Evolutionary conservation across 2,329 filamentous ascomycete species (phyloP), one percentile per base, ranked within the genome.

Genomic region (Byssoonygena ceratinophila): DNA sequence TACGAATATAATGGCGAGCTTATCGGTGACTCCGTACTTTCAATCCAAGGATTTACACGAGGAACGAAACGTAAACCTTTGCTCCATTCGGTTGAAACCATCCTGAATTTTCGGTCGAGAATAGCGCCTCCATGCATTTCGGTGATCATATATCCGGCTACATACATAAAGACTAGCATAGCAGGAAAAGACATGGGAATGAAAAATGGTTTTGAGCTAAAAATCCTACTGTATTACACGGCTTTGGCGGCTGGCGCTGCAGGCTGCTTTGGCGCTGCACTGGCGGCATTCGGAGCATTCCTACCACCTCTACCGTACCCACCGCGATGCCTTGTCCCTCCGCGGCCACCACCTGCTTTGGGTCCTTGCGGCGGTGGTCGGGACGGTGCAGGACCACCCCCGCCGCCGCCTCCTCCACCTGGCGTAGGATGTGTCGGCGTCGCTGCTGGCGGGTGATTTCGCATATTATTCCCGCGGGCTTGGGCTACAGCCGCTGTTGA

Each of bases 401-500:
- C 46, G 3, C 31, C n/a, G n/a, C n/a, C n/a, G n/a, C n/a, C n/a
- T n/a, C n/a, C n/a, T n/a, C n/a, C 39, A 20, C 32, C 40, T 14
- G 43, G 16, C 1, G 34, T 31, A 7, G 34, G 32, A 5, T n/a
- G 25, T 4, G 41, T 1, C 1, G 44, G 11, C 25, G 34, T 11
- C 37, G 29, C n/a, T 7, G 51, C 25, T 14, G 54, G 23, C 22
- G 54, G 39, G 16, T 23, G 47, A 31, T 44, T 51, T 34, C 54
- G 51, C n/a, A 39, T 43, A n/a, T 54, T 50, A 32, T 32, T 50
- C 16, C 50, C 52, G 23, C 54, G 51, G 4, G 52, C 41, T 40
- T 54, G 54, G 14, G 54, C 46, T n/a, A 54, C 52, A 29, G 52
- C 40, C n/a, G 48, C 44, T n/a, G 48, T 45, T 4, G 55, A 52